Evolutionary conservation across 2,329 filamentous ascomycete species (phyloP), one percentile per base, ranked within the genome.

Genomic region (Scedosporium apiospermum): DNA sequence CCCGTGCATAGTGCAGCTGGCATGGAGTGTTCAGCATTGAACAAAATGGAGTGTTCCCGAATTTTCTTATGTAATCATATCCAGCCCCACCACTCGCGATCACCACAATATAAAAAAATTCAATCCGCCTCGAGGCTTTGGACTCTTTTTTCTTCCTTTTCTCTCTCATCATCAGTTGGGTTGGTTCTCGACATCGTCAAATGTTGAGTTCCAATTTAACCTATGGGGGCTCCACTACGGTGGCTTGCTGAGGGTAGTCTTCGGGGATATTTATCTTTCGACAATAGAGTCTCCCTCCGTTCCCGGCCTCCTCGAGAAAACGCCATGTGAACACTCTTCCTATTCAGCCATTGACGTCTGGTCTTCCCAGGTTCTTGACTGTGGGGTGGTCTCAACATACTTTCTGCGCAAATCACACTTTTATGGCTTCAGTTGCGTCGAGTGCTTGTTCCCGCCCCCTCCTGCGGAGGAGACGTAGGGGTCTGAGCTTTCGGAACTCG

Each of bases 241-340:
- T 77, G 79, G 78, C 78, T 80, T 80, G 79, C 79, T 82, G 79
- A 80, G 78, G 77, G 79, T 76, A 12, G 34, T 38, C 34, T 38
- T 38, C 34, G 10, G 34, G 34, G 34, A 38, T 38, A 38, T 38
- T 38, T 78, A 77, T 74, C 70, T 72, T 63, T 61, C 58, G 64
- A 68, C 76, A 70, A 76, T 82, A 77, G 34, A 75, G 76, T 80
- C 74, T 79, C 74, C 78, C 76, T 80, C 79, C 79, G 79, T 82
- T 82, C 79, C 79, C 79, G 78, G 79, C 79, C 79, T 73, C 78
- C 78, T 68, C 77, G 64, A 82, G 68, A 65, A 74, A 77, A 70
- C 58, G 9, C 66, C 67, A 69, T 68, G 77, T 75, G 74, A 77
- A 70, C 71, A 72, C 77, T 78, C 78, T 79, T 77, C 72, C 74